Conservation (phyloP, 345 rosid genomes). For the Conringia planisiliqua region DNA sequence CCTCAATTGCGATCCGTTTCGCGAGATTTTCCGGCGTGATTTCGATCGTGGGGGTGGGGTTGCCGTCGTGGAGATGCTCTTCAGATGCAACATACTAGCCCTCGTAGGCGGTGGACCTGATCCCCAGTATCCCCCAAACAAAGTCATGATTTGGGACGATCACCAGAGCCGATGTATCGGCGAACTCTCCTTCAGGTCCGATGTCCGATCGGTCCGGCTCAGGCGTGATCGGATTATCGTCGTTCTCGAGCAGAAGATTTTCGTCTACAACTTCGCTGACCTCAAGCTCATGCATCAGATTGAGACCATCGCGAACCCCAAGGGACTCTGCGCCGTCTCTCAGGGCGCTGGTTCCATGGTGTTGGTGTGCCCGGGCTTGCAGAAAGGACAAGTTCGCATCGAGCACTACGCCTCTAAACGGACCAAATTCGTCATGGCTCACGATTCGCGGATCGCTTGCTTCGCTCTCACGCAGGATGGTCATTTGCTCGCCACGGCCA, state of each 20-base stretch:
- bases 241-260: conserved; percentile 78
- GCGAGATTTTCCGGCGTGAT: conserved; percentile 93
- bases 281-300: conserved; percentile 85
- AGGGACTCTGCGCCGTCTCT: conserved; percentile 88
- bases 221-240: conserved; percentile 78
- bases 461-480: conserved; percentile 86
- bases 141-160: conserved; percentile 96
- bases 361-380: conserved; percentile 81
- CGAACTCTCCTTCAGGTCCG: conserved; percentile 86
- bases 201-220: conserved; percentile 73
- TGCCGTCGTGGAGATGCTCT: conserved; percentile 82
- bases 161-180: conserved; percentile 83
- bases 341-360: conserved; percentile 73
- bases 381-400: conserved; percentile 85
- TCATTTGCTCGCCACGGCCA: conserved; percentile 75
- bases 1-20: conserved; percentile 87
- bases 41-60: conserved; percentile 75
- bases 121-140: conserved; percentile 78
- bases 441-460: conserved; percentile 91
- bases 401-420: conserved; percentile 87
- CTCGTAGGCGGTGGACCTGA: conserved; percentile 90
- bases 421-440: conserved; percentile 90
- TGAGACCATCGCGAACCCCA: conserved; percentile 83
- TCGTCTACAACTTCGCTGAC: conserved; percentile 80
- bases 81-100: conserved; percentile 87